Base-by-base conservation (phyloP, 345 rosid genomes). In the Noccaea caerulescens region DNA sequence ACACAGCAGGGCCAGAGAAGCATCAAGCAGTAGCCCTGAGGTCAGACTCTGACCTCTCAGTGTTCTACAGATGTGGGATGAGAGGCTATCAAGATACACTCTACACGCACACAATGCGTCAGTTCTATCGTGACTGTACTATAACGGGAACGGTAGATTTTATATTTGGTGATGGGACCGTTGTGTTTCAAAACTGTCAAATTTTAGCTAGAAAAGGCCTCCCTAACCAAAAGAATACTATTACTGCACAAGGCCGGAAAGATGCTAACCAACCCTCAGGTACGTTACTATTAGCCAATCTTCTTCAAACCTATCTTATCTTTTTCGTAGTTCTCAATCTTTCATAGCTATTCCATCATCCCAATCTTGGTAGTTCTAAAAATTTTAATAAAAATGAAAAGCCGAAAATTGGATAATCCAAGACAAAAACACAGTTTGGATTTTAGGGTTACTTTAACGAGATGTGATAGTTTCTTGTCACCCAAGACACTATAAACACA, bases 11-110 rank as follows among this genome's bases (percentile, higher is more conserved):
- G 10, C 88, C 98, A 2, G 79, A 63, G 72, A 91, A 87, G 75
- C 94, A 93, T 82, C 98, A 93, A 43, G 97, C 98, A 0, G 98
- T 86, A 8, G 97, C 98, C 0, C 69, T 91, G 12, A 82, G 98
- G 20, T 84, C 90, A 3, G 93, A 89, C 73, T 89, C 98, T 5
- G 98, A 93, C 58, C 82, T 91, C 0, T 80, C 94, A 0, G 97
- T 89, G 12, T 79, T 81, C 69, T 93, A 66, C 54, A 79, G 88
- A 55, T 89, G 96, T 66, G 80, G 80, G 0, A 72, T 93, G 42
- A 76, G 54, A 32, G 97, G 97, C 3, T 91, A 86, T 73, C 98
- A 93, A 66, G 98, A 93, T 64, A 82, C 98, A 6, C 87, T 93
- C 27, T 91, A 90, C 71, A 85, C 87, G 4, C 98, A 93, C 78